phyloP scores from a whole-genome alignment of 352 stramenopile genomes.

The Globisporangium acanthophoron region DNA sequence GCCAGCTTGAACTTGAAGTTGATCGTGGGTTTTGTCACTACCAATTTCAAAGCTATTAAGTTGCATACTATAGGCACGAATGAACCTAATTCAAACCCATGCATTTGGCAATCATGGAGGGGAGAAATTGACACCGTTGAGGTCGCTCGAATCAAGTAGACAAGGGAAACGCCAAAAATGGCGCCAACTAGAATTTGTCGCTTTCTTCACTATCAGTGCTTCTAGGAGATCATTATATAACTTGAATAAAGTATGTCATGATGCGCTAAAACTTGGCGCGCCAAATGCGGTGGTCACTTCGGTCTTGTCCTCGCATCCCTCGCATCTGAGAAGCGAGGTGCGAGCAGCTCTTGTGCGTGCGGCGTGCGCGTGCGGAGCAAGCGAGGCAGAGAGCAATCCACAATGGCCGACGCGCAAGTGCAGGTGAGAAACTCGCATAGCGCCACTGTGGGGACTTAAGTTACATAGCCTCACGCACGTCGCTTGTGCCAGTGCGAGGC shows the following conservation, averaged over 20 bases:
- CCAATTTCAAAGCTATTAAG: too few species aligned
- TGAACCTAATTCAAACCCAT: too few species aligned
- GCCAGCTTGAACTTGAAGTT: too few species aligned
- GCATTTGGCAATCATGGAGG: neutral
- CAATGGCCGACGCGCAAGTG: neutral
- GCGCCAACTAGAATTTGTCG: neutral
- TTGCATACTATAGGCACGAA: too few species aligned
- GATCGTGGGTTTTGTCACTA: too few species aligned
- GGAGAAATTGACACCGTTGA: neutral
- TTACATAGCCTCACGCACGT: neutral
- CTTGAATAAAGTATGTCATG: neutral
- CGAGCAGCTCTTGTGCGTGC: neutral
- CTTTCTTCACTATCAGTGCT: neutral
- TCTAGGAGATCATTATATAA: neutral
- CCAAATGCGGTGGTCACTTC: neutral
- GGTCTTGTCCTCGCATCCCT: neutral
- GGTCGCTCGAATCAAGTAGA: neutral
- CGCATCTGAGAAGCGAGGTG: neutral
- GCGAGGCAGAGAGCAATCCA: too few species aligned
- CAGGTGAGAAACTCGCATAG: neutral
- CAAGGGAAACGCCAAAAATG: neutral
- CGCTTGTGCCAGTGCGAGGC: conserved; percentile 32
- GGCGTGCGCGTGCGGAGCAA: too few species aligned
- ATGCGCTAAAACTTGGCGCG: neutral
- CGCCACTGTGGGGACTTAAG: neutral